Conservation (phyloP, 176 grass and related monocot species). For the Eragrostis nindensis region DNA sequence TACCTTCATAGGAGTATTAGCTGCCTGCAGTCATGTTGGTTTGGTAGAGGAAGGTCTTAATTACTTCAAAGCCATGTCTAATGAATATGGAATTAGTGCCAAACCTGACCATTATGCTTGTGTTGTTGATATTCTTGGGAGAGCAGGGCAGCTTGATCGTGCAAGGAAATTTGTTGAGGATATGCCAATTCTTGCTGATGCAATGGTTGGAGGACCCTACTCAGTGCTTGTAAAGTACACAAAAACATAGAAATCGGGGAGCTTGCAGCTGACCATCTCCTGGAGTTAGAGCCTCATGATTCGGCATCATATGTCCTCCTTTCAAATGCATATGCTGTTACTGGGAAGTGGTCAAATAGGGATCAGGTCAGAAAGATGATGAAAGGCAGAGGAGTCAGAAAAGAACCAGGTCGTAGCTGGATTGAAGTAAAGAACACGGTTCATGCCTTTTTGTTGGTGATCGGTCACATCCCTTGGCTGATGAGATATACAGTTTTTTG, state of each 20-base stretch:
- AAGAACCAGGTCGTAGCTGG: conserved; percentile 67
- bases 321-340: conserved; percentile 77
- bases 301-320: conserved; percentile 65
- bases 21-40: conserved; percentile 81
- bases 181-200: conserved; percentile 64
- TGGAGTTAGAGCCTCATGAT: conserved; percentile 71
- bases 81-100: conserved; percentile 45
- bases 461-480: conserved; percentile 51
- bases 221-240: conserved; percentile 62
- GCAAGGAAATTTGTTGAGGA: conserved; percentile 72
- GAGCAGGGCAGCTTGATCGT: conserved; percentile 62
- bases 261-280: conserved; percentile 64
- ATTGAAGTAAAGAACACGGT: conserved; percentile 63
- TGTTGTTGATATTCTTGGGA: conserved; percentile 80
- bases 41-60: conserved; percentile 68
- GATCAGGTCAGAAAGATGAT: conserved; percentile 82
- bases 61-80: conserved; percentile 67
- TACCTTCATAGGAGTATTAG: conserved; percentile 76
- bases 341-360: conserved; percentile 60
- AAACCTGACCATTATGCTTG: conserved; percentile 77
- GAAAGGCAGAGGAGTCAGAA: conserved; percentile 71
- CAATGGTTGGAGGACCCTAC: conserved; percentile 81
- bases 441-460: conserved; percentile 80
- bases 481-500: conserved; percentile 59
- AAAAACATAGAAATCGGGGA: conserved; percentile 71